Evolutionary conservation across 192 early-diverging fungal genomes (phyloP).

Genomic region (Rhizophlyctis rosea): DNA sequence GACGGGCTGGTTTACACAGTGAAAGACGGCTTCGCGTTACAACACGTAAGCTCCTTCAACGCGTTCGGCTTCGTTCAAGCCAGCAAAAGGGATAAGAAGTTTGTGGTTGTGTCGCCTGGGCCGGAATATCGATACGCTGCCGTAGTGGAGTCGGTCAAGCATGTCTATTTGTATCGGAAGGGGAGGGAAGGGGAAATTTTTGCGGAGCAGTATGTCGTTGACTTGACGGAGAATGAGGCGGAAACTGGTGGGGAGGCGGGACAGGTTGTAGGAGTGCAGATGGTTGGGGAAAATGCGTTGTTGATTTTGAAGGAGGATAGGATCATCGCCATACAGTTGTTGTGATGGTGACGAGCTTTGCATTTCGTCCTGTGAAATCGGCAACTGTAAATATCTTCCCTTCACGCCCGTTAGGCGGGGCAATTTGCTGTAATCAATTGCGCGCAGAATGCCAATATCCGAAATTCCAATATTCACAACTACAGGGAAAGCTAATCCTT

Average conservation of each 20-base stretch:
- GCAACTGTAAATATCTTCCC: no score
- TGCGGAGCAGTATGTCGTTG: conserved; percentile 7
- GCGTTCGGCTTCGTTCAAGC: conserved; percentile 28
- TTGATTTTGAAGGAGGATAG: conserved; percentile 4
- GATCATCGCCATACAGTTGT: neutral
- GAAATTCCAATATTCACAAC: no score
- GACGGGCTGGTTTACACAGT: conserved; percentile 7
- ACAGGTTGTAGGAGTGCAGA: conserved; percentile 9
- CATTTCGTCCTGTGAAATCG: no score
- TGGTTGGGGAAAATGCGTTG: neutral
- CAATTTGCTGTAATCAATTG: no score
- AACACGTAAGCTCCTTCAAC: conserved; percentile 8
- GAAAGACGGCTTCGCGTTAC: neutral
- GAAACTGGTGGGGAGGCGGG: no score
- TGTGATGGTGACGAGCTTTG: no score
- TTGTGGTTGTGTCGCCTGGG: conserved; percentile 14
- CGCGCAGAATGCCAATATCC: no score
- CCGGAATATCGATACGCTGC: neutral
- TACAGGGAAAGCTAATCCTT: no score
- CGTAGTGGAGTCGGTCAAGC: conserved; percentile 4
- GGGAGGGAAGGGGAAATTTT: neutral
- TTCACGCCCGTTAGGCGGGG: no score
- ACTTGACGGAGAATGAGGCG: neutral
- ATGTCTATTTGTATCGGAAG: conserved; percentile 10
- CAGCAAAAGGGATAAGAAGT: conserved; percentile 21